Evolutionary conservation across 2,329 filamentous ascomycete species (phyloP).

Genomic region (Malbranchea cinnamomea): DNA sequence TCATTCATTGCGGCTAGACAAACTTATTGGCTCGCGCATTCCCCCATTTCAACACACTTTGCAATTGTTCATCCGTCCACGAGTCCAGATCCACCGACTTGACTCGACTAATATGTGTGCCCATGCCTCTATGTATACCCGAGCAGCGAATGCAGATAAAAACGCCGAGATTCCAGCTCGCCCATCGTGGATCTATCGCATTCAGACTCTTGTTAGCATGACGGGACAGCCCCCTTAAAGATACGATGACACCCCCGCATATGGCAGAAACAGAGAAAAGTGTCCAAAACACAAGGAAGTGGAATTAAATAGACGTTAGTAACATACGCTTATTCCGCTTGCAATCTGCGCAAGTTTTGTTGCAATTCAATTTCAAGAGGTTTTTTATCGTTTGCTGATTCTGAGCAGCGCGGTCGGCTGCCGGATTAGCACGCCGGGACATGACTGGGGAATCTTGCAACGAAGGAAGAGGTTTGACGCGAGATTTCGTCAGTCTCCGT

Average conservation of each 20-base stretch:
- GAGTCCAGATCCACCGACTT: conserved; percentile 96
- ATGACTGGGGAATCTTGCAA: too few relatives aligned
- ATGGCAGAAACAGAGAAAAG: not conserved
- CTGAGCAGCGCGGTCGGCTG: conserved; percentile 75
- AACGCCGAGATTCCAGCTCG: conserved; percentile 94
- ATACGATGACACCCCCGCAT: not conserved
- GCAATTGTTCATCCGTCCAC: conserved; percentile 96
- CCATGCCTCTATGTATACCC: conserved; percentile 96
- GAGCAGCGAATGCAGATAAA: conserved; percentile 98
- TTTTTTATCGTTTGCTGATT: conserved; percentile 91
- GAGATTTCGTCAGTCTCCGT: too few relatives aligned
- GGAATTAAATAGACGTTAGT: too few relatives aligned
- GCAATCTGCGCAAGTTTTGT: conserved; percentile 96
- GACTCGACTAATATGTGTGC: conserved; percentile 93
- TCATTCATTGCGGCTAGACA: conserved; percentile 12
- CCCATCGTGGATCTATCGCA: conserved; percentile 79
- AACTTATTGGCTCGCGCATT: conserved; percentile 92
- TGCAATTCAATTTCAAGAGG: conserved; percentile 82
- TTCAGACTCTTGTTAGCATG: conserved; percentile 1
- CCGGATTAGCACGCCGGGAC: conserved; percentile 30
- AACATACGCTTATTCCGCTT: conserved; percentile 94
- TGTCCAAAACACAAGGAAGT: not conserved
- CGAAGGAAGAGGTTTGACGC: too few relatives aligned
- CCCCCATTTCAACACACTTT: conserved; percentile 89
- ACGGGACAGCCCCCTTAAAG: not conserved